These are phyloP conservation scores for Xylaria venustula DNA, from an alignment of 495 filamentous ascomycete species.

Conservation along the genomic window DNA sequence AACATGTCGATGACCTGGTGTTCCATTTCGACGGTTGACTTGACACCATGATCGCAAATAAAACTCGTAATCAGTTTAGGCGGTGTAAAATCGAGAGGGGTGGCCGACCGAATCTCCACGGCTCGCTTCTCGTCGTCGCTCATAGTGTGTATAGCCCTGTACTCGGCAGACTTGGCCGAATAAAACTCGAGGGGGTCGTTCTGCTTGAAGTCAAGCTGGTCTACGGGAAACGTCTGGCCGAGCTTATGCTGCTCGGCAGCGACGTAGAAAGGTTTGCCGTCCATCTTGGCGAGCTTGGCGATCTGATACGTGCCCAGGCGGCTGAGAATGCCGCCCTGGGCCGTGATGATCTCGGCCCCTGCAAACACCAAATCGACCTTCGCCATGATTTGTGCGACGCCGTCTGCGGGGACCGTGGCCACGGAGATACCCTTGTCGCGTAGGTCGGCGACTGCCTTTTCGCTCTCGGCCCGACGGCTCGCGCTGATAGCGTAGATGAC, in stretches of 20 bases:
- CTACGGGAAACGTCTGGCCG: conserved; percentile 74
- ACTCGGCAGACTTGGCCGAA: conserved; percentile 23
- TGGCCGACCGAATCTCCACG: conserved; percentile 25
- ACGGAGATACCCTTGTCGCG: conserved; percentile 74
- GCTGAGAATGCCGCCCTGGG: conserved; percentile 90
- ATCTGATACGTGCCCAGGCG: conserved; percentile 91
- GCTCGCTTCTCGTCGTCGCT: conserved; percentile 33
- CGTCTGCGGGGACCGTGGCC: conserved; percentile 76
- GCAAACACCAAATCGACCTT: conserved; percentile 80
- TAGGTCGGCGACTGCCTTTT: conserved; percentile 57
- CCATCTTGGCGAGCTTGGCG: conserved; percentile 73
- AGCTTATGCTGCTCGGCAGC: conserved; percentile 93
- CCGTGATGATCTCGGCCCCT: conserved; percentile 90
- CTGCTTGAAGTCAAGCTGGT: conserved; percentile 47
- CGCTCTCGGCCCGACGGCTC: conserved; percentile 47
- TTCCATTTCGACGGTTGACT: conserved; percentile 34
- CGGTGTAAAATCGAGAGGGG: conserved; percentile 82
- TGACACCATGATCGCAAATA: conserved; percentile 43
- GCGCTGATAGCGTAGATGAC: conserved; percentile 75
- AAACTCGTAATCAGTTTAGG: conserved; percentile 68
- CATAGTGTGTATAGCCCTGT: conserved; percentile 48
- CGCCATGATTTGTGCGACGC: conserved; percentile 81
- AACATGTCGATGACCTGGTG: conserved; percentile 30
- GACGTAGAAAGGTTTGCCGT: conserved; percentile 81
- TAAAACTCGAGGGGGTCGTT: conserved; percentile 27